Conservation (phyloP, 2,329 filamentous ascomycete genomes). For the Alternaria ventricosa region DNA sequence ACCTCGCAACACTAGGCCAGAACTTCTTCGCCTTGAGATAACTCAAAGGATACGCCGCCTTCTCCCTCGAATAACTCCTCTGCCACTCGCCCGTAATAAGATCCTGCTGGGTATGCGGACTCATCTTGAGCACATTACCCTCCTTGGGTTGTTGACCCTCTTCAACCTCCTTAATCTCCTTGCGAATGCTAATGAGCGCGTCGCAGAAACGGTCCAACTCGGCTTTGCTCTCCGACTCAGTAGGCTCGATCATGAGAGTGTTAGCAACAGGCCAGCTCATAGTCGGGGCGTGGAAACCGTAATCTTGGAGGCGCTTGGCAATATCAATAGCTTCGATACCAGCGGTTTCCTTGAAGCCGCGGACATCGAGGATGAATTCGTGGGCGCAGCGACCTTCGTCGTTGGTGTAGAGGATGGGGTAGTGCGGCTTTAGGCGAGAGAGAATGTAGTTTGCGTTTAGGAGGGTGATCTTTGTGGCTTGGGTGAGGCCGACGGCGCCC, state of each 20-base stretch:
- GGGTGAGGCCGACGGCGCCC: conserved; percentile 80
- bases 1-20: conserved; percentile 85
- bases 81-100: conserved; percentile 79
- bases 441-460: conserved; percentile 98
- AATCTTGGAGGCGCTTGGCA: conserved; percentile 95
- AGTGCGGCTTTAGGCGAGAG: conserved; percentile 82
- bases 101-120: conserved; percentile 85
- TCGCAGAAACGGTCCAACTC: conserved; percentile 95
- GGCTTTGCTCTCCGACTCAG: conserved; percentile 88
- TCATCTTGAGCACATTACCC: conserved; percentile 85
- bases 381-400: conserved; percentile 86
- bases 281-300: conserved; percentile 95
- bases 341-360: conserved; percentile 80
- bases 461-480: conserved; percentile 90
- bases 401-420: conserved; percentile 93
- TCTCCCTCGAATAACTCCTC: conserved; percentile 78
- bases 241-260: conserved; percentile 98
- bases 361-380: conserved; percentile 93
- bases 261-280: conserved; percentile 97
- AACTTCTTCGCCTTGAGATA: conserved; percentile 96
- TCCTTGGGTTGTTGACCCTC: conserved; percentile 76
- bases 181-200: conserved; percentile 82
- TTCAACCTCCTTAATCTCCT: conserved; percentile 85
- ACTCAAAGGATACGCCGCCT: conserved; percentile 84
- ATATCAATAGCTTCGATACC: conserved; percentile 93